These are phyloP conservation scores for Aspergillus candidus DNA, from an alignment of 2,329 filamentous ascomycete species.

Conservation along the genomic window DNA sequence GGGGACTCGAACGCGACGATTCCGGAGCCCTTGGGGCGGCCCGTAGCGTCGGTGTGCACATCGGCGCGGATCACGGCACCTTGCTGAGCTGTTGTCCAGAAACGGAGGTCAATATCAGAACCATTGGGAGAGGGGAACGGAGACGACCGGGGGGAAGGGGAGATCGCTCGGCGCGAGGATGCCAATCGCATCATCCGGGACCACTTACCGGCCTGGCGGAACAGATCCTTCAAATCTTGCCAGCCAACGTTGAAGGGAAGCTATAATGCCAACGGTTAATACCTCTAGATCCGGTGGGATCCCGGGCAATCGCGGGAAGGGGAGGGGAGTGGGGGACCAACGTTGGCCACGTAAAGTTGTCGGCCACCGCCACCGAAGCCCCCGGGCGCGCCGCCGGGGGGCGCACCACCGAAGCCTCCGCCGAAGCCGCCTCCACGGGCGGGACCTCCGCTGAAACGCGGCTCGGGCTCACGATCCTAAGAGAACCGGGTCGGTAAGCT, in stretches of 20 bases:
- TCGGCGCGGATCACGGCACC: constrained; percentile 89
- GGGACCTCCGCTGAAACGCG: constrained; percentile 79
- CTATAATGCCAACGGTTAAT: constrained; percentile 50
- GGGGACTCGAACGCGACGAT: constrained; percentile 94
- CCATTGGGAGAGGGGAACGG: constrained; percentile 1
- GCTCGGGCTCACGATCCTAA: constrained; percentile 95
- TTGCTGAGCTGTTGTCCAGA: constrained; percentile 40
- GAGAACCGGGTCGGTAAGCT: constrained; percentile 5
- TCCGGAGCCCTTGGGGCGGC: constrained; percentile 90
- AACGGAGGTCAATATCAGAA: constrained; percentile 24
- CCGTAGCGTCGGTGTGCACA: constrained; percentile 85
- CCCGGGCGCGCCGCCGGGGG: constrained; percentile 10
- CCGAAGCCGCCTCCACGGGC: constrained; percentile 56
- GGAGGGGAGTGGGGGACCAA: constrained; percentile 55
- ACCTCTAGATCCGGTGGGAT: constrained; percentile 14
- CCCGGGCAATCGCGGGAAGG: constrained; percentile 8
- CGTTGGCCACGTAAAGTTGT: constrained; percentile 97
- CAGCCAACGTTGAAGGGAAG: constrained; percentile 96
- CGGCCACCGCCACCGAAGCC: constrained; percentile 55
- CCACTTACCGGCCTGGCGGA: constrained; percentile 87
- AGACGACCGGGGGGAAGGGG: constrained; percentile 2
- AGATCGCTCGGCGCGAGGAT: constrained; percentile 9
- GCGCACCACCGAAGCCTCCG: constrained; percentile 47
- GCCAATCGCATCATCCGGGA: constrained; percentile 18
- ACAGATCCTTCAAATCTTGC: constrained; percentile 98